Evolutionary conservation across 164 flowering plant species (phyloP), one percentile per base, ranked within the genome.

Genomic region (Umbellularia californica): DNA sequence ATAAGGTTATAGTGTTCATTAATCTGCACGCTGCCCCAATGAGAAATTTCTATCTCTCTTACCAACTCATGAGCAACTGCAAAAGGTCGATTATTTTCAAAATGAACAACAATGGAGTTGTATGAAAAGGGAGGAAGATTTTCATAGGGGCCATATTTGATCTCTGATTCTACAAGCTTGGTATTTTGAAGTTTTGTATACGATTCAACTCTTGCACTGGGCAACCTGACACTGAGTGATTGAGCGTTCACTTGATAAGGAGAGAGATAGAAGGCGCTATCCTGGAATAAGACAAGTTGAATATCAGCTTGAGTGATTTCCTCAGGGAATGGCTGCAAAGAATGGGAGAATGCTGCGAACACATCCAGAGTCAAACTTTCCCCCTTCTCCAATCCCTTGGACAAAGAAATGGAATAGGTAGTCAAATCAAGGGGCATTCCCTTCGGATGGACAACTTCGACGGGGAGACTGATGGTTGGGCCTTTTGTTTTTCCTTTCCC

Each of bases 1-100:
- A 84, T 74, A 71, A 95, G 83, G 69, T 87, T 82, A 79, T 93
- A 95, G 80, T 92, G 88, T 80, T 95, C 99, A 23, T 94, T 90
- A 66, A 95, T 80, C 79, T 92, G 97, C 74, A 95, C 88, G 77
- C 84, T 92, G 66, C 99, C 99, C 99, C 98, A 95, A 74, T 95
- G 99, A 50, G 98, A 95, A 78, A 93, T 79, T 78, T 93, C 98
- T 76, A 95, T 88, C 83, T 95, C 99, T 25, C 98, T 82, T 69
- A 87, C 85, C 79, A 95, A 83, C 81, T 90, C 89, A 76, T 83
- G 73, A 71, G 96, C 99, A 79, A 93, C 89, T 25, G 94, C 86
- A 84, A 92, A 91, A 55, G 98, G 94, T 25, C 79, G 81, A 71
- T 90, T 90, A 81, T 82, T 87, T 72, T 88, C 95, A 77, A 85